Base-by-base conservation (phyloP, 257 asterid genomes). In the Leonotis leonurus region DNA sequence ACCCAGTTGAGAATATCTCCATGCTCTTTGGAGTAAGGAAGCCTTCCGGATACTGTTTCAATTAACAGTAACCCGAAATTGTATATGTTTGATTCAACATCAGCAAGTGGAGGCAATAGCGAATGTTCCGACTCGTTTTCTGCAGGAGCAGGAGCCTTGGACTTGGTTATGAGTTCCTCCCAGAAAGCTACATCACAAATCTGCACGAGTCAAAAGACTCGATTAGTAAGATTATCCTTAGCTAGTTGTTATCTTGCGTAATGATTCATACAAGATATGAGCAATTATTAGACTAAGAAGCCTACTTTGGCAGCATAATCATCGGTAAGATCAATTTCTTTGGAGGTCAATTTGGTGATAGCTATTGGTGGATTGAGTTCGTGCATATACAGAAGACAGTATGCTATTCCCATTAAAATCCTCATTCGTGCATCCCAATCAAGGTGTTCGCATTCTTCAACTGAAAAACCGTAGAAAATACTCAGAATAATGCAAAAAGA, bases 221-320 rank as follows among this genome's bases (percentile, higher is more conserved):
- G 32, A n/a, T n/a, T n/a, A n/a, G n/a, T 8, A 33, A 33, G 39
- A 33, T 12, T 33, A 6, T 33, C 39, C 39, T 33, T 33, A 33
- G 39, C n/a, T 44, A 27, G 12, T 37, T 10, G 14, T 53, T 53
- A 26, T 40, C n/a, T n/a, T n/a, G n/a, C n/a, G n/a, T n/a, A n/a
- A n/a, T n/a, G n/a, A n/a, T n/a, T n/a, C n/a, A n/a, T n/a, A n/a
- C 6, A 48, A 32, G 3, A 20, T 21, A 39, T 5, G 5, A 29
- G 32, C 36, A 11, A 50, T 6, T 8, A 48, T 24, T 10, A 25
- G 48, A 68, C 29, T 1, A 66, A 10, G 61, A 45, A 27, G 46
- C 84, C 18, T 79, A 88, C 98, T 75, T 91, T 91, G 46, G 98
- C 92, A 61, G 96, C 96, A 80, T 85, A 91, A 74, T 91, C 98